Evolutionary conservation across 2,329 filamentous ascomycete species (phyloP).

Genomic region (Ceratocystis papillata): DNA sequence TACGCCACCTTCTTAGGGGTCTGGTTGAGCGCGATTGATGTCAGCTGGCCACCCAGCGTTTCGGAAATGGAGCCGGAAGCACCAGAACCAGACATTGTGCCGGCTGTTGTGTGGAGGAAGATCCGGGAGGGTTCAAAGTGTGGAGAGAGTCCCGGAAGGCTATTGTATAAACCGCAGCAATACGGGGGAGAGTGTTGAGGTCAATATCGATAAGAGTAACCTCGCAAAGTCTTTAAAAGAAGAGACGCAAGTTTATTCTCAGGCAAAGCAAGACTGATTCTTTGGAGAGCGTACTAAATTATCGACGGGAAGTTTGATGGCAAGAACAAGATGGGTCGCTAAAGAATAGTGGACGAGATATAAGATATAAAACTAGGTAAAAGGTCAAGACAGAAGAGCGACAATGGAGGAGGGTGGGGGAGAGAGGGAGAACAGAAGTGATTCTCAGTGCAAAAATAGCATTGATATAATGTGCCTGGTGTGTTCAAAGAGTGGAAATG

Average conservation of each 20-base stretch:
- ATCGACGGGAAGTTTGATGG: neutral
- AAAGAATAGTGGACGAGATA: neutral
- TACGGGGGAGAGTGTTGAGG: neutral
- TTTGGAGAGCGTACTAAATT: neutral
- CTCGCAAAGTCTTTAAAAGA: neutral
- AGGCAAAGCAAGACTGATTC: neutral
- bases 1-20: conserved; percentile 78
- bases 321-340: neutral
- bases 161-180: neutral
- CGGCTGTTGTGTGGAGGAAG: neutral
- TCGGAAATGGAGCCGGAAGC: conserved; percentile 21
- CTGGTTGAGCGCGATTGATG: conserved; percentile 39
- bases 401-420: neutral
- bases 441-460: neutral
- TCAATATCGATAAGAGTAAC: neutral
- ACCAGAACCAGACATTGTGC: conserved; percentile 21
- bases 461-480: neutral
- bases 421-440: neutral
- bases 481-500: neutral
- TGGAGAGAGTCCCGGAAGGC: neutral
- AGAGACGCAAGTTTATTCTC: neutral
- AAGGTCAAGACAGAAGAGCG: neutral
- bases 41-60: conserved; percentile 27
- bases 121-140: neutral
- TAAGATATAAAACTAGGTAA: neutral